These are phyloP conservation scores for Talaromyces marneffei DNA, from an alignment of 2,329 filamentous ascomycete genomes.

Conservation along the genomic window DNA sequence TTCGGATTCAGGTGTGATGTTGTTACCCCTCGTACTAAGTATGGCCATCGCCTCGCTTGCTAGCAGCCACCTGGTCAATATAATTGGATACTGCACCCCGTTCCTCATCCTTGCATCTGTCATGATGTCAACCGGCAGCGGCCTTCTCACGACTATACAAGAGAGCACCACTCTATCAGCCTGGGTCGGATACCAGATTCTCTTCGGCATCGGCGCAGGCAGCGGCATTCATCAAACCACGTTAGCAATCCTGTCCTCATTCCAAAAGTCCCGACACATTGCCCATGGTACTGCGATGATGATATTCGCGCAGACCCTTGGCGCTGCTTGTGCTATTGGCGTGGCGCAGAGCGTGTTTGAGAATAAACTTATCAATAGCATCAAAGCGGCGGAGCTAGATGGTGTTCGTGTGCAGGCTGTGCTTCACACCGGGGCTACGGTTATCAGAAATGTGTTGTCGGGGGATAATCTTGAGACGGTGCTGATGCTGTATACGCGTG, in stretches of 20 bases:
- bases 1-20: constrained; percentile 35
- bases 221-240: constrained; percentile 28
- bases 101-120: constrained; percentile 24
- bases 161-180: constrained; percentile 15
- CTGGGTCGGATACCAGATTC: constrained; percentile 23
- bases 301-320: constrained; percentile 34
- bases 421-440: constrained; percentile 2
- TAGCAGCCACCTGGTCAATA: constrained; percentile 23
- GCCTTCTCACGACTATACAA: constrained; percentile 30
- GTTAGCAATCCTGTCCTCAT: constrained; percentile 30
- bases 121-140: constrained; percentile 24
- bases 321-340: constrained; percentile 33
- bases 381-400: constrained; percentile 22
- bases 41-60: constrained; percentile 23
- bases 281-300: constrained; percentile 31
- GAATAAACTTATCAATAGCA: constrained; percentile 27
- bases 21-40: constrained; percentile 37
- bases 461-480: background rate
- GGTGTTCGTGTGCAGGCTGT: constrained; percentile 17
- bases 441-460: constrained; percentile 13
- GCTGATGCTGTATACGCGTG: background rate
- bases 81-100: constrained; percentile 24
- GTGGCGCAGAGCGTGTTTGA: constrained; percentile 36
- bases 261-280: constrained; percentile 25
- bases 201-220: constrained; percentile 21